Evolutionary conservation across 2,329 filamentous ascomycete species (phyloP), one percentile per base, ranked within the genome.

Genomic region (Ramularia endophylla): DNA sequence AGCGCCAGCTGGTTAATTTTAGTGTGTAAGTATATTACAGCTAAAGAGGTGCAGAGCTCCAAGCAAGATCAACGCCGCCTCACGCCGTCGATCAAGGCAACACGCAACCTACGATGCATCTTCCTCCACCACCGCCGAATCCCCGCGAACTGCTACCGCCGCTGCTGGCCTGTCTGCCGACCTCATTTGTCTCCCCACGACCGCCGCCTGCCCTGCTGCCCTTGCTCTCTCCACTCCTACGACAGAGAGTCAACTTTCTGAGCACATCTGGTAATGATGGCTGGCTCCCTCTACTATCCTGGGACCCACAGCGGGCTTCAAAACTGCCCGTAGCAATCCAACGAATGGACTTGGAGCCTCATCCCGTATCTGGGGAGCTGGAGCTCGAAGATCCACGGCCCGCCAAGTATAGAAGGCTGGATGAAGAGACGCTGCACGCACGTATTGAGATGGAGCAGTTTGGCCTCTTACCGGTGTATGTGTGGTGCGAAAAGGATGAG

Each of bases 341-440:
- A 52, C 73, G 74, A 41, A 77, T 84, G 39, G 67, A 73, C 33
- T 69, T 90, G 22, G 83, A 89, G 61, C 83, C 84, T n/a, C 86
- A 92, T 56, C 86, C 86, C 3, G 78, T 83, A 4, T 87, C 83
- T 2, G 85, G 85, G 40, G 85, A 89, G 62, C 77, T 90, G 40
- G 85, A 90, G 65, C 65, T 89, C 15, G 80, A 85, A 42, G 82
- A 87, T 42, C 73, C 78, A 6, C 70, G 78, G 44, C 70, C 73
- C 19, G 68, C 77, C 25, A 72, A 75, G 39, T 90, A 81, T 65
- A 71, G 77, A 45, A 72, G 84, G n/a, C 61, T 86, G 27, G 86
- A 92, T 55, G 66, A 75, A 32, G 86, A 92, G 64, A 92, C 85
- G 0, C 63, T 89, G 38, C 82, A 89, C 54, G 73, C 80, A 3